These are phyloP conservation scores for Escallonia herrerae DNA, from an alignment of 129 eudicot genomes.

Conservation along the genomic window DNA sequence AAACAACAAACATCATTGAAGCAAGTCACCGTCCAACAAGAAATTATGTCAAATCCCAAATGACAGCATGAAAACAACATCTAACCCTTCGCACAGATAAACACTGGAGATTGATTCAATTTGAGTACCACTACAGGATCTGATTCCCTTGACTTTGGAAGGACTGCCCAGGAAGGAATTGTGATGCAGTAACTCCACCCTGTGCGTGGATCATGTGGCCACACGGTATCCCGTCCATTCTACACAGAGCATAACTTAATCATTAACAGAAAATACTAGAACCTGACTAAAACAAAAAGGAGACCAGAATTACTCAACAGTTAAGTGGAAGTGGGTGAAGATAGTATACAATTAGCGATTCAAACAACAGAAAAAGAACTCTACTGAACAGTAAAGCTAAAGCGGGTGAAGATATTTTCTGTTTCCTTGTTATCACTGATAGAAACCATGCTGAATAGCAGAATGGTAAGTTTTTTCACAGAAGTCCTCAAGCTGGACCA, in stretches of 20 bases:
- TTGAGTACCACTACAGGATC: slow-evolving; percentile 93
- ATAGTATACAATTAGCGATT: too few species aligned
- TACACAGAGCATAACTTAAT: slow-evolving; percentile 20
- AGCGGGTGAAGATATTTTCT: too few species aligned
- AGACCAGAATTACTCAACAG: neutral
- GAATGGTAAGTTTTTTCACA: too few species aligned
- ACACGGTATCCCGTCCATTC: slow-evolving; percentile 89
- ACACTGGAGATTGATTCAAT: slow-evolving; percentile 30
- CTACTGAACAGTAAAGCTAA: too few species aligned
- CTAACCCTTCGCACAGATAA: slow-evolving; percentile 28
- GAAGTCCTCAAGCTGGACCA: too few species aligned
- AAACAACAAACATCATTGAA: too few species aligned
- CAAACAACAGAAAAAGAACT: too few species aligned
- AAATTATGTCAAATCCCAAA: slow-evolving; percentile 8
- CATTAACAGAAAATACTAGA: neutral
- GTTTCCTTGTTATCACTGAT: too few species aligned
- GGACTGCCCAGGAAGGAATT: slow-evolving; percentile 94
- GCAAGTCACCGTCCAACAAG: neutral
- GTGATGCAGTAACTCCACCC: slow-evolving; percentile 99
- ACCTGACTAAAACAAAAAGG: neutral
- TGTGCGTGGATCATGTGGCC: slow-evolving; percentile 97
- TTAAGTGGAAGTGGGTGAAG: too few species aligned
- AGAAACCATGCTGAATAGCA: too few species aligned
- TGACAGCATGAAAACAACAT: slow-evolving; percentile 21
- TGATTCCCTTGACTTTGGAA: slow-evolving; percentile 86